Base-by-base conservation (phyloP, 108 stramenopile genomes). In the Mediolabrus comicus region DNA sequence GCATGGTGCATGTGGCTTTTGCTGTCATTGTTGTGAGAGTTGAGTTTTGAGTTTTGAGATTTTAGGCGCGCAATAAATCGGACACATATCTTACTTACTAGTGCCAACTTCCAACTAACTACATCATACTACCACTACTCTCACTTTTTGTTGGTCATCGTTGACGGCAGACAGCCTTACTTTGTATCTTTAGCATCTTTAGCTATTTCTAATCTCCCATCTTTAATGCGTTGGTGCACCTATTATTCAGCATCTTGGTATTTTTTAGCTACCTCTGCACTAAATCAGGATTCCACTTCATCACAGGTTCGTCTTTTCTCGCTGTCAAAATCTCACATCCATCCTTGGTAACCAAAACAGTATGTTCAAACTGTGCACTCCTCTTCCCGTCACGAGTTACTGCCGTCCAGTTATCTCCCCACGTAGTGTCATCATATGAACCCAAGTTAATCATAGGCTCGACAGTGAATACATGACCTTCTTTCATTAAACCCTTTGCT, bases 371-470 rank as follows among this genome's bases (percentile, higher is more conserved):
- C 71, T 95, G 96, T 34, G 96, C 95, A 26, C 85, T 79, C 25
- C 85, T 65, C 59, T 73, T 76, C 9, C 95, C 95, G 76, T 97
- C 96, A 11, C 55, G 63, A 0, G 96, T 96, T 16, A 88, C 82
- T 8, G 90, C 92, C 24, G 95, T 96, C 96, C 96, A 97, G 55
- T 88, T 80, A 70, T 97, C 96, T 27, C 67, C 72, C 94, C 94
- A 97, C 14, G 94, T 91, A 6, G 65, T 67, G 77, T 92, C 89
- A 22, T 79, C 83, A 28, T 69, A 75, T 7, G 59, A 73, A 13
- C 98, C 98, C 68, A 94, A 80, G 69, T 92, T 94, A 64, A 99
- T 97, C 98, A 99, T 98, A 24, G 99, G 99, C 73, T 99, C 99
- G n/a, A 99, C 94, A 3, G 99, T 99, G 80, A 99, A 97, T 3